These are phyloP conservation scores for Penicillium desertorum DNA, from an alignment of 495 filamentous ascomycete genomes.

Conservation along the genomic window DNA sequence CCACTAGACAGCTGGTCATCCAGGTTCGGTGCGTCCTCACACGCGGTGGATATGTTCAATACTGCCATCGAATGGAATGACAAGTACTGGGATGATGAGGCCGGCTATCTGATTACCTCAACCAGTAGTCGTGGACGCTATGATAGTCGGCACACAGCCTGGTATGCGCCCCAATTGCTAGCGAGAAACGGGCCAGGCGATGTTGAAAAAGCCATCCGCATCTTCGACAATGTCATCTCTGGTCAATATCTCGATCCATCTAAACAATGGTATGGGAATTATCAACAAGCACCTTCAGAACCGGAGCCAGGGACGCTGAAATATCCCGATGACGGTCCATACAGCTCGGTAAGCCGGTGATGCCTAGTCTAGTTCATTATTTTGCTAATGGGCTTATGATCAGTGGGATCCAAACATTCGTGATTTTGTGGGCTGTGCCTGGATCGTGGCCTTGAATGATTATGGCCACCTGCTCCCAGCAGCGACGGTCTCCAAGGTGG, in stretches of 20 bases:
- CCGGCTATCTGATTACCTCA: constrained; percentile 20
- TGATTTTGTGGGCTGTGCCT: constrained; percentile 43
- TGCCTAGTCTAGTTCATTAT: background rate
- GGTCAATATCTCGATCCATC: constrained; percentile 37
- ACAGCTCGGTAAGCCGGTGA: constrained; percentile 18
- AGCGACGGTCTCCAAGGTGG: constrained; percentile 29
- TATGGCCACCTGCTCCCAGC: constrained; percentile 33
- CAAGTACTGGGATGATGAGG: constrained; percentile 19
- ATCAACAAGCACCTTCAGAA: constrained; percentile 39
- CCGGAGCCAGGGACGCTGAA: constrained; percentile 36
- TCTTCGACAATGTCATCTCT: constrained; percentile 40
- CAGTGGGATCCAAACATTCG: constrained; percentile 48
- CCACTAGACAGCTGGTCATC: constrained; percentile 3
- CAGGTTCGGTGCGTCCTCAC: background rate
- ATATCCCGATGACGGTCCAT: constrained; percentile 30
- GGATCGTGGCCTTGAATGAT: constrained; percentile 42
- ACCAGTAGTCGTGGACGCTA: constrained; percentile 19
- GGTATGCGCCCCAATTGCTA: constrained; percentile 43
- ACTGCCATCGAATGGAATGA: constrained; percentile 26
- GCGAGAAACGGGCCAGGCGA: constrained; percentile 38
- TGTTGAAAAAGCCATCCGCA: constrained; percentile 36
- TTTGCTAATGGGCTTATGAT: constrained; percentile 30
- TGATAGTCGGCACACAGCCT: constrained; percentile 37
- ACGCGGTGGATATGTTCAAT: constrained; percentile 24
- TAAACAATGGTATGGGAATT: constrained; percentile 44